A percentile compares a stretch with the other conserved stretches of the same genome.
Evolutionary conservation across 2,329 filamentous ascomycete species (phyloP).

Genomic region (Diaporthe nobilis): DNA sequence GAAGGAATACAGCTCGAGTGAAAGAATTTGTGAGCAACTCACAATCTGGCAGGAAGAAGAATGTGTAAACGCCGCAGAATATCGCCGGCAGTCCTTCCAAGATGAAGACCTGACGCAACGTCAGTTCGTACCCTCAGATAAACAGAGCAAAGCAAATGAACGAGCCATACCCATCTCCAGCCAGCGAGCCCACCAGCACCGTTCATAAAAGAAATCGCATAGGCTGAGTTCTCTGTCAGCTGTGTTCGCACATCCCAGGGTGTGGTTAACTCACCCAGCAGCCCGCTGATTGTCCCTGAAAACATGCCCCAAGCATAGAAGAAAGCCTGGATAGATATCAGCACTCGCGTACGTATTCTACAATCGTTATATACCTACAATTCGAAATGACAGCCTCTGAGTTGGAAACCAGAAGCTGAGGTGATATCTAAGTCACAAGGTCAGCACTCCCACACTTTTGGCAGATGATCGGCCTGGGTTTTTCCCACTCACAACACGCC

Average conservation of each 20-base stretch:
- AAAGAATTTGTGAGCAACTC: background rate
- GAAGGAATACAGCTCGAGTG: too few relatives aligned
- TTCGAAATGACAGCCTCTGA: conserved; percentile 50
- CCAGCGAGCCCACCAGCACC: conserved; percentile 45
- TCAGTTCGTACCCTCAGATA: conserved; percentile 1
- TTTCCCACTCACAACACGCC: conserved; percentile 44
- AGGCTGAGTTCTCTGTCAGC: conserved; percentile 40
- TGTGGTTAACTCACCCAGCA: conserved; percentile 41
- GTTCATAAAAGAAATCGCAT: conserved; percentile 49
- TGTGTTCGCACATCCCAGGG: too few relatives aligned
- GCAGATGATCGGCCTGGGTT: fast-evolving
- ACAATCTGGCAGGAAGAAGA: conserved; percentile 47
- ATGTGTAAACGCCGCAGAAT: conserved; percentile 45
- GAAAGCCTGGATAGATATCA: conserved; percentile 44
- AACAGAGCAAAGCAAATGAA: background rate
- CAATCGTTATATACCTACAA: conserved; percentile 41
- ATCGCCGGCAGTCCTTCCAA: conserved; percentile 48
- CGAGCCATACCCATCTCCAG: conserved; percentile 46
- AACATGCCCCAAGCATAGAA: conserved; percentile 53
- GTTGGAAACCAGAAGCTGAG: conserved; percentile 53
- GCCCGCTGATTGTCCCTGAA: conserved; percentile 50
- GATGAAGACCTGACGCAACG: conserved; percentile 45
- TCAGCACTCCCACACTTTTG: background rate
- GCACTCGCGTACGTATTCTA: background rate
- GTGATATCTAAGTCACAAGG: conserved; percentile 43